Evolutionary conservation across 352 stramenopile genomes (phyloP), one percentile per base, ranked within the genome.

Genomic region (Phytophthora fragariae): DNA sequence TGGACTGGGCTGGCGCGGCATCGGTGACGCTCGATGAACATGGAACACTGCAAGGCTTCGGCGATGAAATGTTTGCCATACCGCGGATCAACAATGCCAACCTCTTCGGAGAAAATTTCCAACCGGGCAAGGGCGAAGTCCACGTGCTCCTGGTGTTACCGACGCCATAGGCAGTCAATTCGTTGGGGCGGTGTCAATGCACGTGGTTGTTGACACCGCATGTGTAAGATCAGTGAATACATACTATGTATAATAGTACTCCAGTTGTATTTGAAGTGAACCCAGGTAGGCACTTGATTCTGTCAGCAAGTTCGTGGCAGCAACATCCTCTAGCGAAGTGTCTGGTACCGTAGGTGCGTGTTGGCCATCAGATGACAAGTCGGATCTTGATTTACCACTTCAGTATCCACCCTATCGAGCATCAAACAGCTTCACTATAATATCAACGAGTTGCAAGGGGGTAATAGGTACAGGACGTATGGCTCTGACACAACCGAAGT

Each of bases 391-490:
- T 60, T 68, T 24, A 50, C 6, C 44, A 21, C 44, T 9, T 19
- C 7, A 31, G 24, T 60, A 68, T 61, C 37, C 50, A 46, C 44
- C 5, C 15, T 50, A 31, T 31, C 29, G 29, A 31, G 29, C 29
- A 31, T 56, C 24, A 17, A 55, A 39, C 62, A 63, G 33, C 49
- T 31, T 31, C 29, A 31, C 29, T 7, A 10, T 10, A 65, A 50
- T 50, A 50, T 52, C 59, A 68, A 62, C 37, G 15, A n/a, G 27
- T 66, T 56, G 33, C 46, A 70, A 17, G 2, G 8, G 17, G 9
- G 21, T 46, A 31, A 57, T 72, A 60, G 58, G 65, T 73, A 63
- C 49, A 60, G 14, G 33, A 49, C 39, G 24, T 53, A 27, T 62
- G 47, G 65, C 35, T 31, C 29, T 31, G 29, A 4, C 14, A 15